Percentiles rank a stretch among this genome's conserved stretches.
Conservation (phyloP, 1,284 basidiomycete species). For the Exobasidium rhododendri region DNA sequence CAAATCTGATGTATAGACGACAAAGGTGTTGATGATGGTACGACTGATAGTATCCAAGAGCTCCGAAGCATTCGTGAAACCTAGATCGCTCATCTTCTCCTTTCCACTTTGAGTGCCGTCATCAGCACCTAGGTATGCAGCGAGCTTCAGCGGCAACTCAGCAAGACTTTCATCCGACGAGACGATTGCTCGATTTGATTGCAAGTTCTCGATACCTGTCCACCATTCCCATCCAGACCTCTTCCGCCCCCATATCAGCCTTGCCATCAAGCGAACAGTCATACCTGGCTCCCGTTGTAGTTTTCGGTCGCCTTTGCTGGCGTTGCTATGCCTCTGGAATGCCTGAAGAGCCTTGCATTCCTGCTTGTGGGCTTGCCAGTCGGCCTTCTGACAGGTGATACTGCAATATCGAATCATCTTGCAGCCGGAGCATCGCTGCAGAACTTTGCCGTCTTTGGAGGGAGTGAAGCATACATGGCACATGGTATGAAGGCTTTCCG, state of each 20-base stretch:
- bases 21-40: conserved; percentile 68
- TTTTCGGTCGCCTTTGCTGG: background rate
- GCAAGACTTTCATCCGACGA: background rate
- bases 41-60: background rate
- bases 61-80: background rate
- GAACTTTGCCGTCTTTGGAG: background rate
- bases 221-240: background rate
- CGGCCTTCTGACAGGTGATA: background rate
- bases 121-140: background rate
- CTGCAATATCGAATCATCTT: background rate
- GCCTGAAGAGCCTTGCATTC: background rate
- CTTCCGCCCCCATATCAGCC: background rate
- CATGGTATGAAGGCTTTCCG: background rate
- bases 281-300: background rate
- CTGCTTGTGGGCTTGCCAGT: background rate
- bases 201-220: background rate
- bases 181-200: background rate
- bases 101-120: background rate
- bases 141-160: background rate
- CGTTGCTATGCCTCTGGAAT: background rate
- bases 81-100: background rate
- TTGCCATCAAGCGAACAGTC: background rate
- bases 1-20: conserved; percentile 61
- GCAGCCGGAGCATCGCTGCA: conserved; percentile 15
- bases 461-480: background rate